Conservation (phyloP, 305 asterid species). For the Solanum hybrid region DNA sequence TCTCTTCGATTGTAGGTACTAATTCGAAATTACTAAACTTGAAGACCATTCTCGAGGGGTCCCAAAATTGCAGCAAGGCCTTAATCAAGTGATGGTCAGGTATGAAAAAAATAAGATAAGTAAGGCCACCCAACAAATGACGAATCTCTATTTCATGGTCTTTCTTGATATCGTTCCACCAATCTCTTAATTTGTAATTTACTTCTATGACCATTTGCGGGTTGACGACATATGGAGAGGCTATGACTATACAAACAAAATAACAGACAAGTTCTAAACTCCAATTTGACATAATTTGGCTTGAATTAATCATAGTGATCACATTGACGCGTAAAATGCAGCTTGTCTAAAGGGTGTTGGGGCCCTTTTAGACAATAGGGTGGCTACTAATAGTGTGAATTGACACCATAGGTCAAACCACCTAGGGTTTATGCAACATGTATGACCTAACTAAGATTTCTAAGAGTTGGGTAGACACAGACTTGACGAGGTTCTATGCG, state of each 20-base stretch:
- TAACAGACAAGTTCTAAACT: not conserved
- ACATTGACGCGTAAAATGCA: not conserved
- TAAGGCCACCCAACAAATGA: not conserved
- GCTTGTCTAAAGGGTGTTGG: not conserved
- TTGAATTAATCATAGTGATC: not conserved
- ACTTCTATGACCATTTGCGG: not conserved
- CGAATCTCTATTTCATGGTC: not conserved
- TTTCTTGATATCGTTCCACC: not conserved
- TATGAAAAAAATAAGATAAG: no score
- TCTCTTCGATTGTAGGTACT: not conserved
- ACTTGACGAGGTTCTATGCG: no score
- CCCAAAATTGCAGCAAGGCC: not conserved
- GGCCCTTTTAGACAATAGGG: not conserved
- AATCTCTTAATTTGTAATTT: not conserved
- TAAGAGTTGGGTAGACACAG: not conserved
- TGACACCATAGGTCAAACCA: not conserved
- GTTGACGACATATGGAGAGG: not conserved
- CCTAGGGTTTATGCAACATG: not conserved
- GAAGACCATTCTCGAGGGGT: not conserved
- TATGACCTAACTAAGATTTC: not conserved
- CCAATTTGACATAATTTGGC: not conserved
- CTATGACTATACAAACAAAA: not conserved
- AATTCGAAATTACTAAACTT: no score
- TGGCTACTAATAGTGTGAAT: not conserved
- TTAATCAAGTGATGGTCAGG: not conserved